phyloP scores from a whole-genome alignment of 164 flowering plant genomes.

The Echeveria elegans region DNA sequence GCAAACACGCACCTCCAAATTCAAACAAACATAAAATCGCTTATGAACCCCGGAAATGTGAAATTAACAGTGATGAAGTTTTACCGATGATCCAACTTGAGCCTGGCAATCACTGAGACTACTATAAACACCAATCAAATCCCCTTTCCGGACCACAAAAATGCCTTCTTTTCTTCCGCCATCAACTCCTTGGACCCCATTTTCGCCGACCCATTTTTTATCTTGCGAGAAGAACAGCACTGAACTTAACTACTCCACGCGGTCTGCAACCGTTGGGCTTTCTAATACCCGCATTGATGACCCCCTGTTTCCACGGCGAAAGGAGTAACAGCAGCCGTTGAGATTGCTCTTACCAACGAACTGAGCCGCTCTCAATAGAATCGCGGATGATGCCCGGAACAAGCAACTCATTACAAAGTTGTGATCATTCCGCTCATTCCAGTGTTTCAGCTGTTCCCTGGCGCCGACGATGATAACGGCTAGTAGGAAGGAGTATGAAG shows the following conservation, averaged over 20 bases:
- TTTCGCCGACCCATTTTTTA: constrained; percentile 16
- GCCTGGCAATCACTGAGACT: constrained; percentile 70
- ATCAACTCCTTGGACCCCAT: constrained; percentile 21
- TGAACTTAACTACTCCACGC: constrained; percentile 28
- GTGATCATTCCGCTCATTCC: constrained; percentile 14
- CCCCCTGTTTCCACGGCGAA: constrained; percentile 24
- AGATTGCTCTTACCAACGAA: constrained; percentile 17
- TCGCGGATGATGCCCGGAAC: constrained; percentile 29
- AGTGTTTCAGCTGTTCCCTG: constrained; percentile 9
- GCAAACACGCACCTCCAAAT: neutral
- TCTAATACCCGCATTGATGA: constrained; percentile 21
- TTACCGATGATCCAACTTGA: constrained; percentile 74
- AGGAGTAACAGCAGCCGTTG: constrained; percentile 9
- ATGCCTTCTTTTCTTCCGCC: constrained; percentile 51
- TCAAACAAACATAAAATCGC: neutral
- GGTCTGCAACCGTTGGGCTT: constrained; percentile 16
- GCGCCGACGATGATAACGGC: neutral
- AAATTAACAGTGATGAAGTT: neutral
- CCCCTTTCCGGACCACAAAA: constrained; percentile 91
- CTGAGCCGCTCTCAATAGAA: constrained; percentile 23
- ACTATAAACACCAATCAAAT: constrained; percentile 70
- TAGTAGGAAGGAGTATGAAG: neutral
- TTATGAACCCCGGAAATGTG: too few species aligned
- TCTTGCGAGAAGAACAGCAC: constrained; percentile 35
- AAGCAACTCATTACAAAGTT: constrained; percentile 45